A percentile compares a stretch with the other conserved stretches of the same genome.
Conservation (phyloP, 2,329 filamentous ascomycete genomes). For the Phaeosphaeriaceae sp. region DNA sequence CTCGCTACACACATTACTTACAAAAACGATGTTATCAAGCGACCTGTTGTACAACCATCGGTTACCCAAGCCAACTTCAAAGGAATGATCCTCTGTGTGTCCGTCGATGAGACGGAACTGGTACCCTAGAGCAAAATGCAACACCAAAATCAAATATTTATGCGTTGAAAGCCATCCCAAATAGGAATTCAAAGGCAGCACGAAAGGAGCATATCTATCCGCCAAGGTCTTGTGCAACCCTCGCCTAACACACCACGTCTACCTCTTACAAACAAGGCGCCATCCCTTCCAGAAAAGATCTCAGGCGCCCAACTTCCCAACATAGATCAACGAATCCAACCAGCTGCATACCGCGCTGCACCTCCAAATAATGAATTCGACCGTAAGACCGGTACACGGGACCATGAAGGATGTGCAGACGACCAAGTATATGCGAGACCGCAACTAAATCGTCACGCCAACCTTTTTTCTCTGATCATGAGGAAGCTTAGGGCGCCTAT, state of each 20-base stretch:
- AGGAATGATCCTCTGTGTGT: not conserved
- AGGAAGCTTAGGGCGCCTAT: too few species aligned
- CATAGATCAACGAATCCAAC: too few species aligned
- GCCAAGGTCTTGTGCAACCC: conserved; percentile 12
- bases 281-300: too few species aligned
- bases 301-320: not conserved
- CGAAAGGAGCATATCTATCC: not conserved
- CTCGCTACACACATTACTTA: conserved; percentile 2
- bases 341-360: too few species aligned
- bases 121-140: too few species aligned
- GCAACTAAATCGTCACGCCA: too few species aligned
- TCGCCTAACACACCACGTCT: conserved; percentile 9
- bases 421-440: too few species aligned
- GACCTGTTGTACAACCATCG: conserved; percentile 3
- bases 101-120: not conserved
- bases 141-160: not conserved
- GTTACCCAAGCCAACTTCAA: not conserved
- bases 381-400: conserved; percentile 10
- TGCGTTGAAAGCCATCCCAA: not conserved
- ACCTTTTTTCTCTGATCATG: too few species aligned
- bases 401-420: conserved; percentile 1
- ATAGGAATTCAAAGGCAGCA: too few species aligned
- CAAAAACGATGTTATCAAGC: conserved; percentile 8
- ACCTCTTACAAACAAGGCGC: not conserved
- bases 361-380: not conserved